Evolutionary conservation across 805 yeast species (phyloP).

Genomic region (Metschnikowia rubicola): DNA sequence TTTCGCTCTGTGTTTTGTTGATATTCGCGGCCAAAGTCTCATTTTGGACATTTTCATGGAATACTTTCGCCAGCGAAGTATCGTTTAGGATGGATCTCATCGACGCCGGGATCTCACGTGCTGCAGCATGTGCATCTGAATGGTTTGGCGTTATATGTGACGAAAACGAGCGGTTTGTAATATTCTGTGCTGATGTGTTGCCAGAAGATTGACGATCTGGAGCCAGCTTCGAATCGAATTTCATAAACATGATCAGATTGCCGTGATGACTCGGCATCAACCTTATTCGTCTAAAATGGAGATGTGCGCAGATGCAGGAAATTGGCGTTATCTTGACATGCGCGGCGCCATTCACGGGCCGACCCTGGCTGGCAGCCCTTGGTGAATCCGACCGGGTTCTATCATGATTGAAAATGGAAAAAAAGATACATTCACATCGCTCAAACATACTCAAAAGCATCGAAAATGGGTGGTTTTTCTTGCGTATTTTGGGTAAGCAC

Average conservation of each 20-base stretch:
- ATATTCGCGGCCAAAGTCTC: no score
- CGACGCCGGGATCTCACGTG: not conserved
- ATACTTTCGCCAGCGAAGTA: not conserved
- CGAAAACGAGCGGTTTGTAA: no score
- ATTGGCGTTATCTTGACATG: not conserved
- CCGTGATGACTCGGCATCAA: not conserved
- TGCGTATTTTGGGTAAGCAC: no score
- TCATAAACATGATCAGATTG: conserved; percentile 1
- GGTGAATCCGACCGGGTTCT: no score
- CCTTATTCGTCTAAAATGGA: not conserved
- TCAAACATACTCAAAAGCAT: no score
- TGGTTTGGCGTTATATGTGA: no score
- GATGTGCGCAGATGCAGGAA: conserved; percentile 1
- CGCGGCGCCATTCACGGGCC: not conserved
- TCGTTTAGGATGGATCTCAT: not conserved
- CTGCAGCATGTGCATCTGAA: not conserved
- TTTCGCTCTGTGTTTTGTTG: no score
- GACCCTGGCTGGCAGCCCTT: not conserved
- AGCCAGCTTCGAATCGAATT: conserved; percentile 2
- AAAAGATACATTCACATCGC: no score
- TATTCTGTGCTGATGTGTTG: not conserved
- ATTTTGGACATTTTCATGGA: no score
- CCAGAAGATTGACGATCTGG: not conserved
- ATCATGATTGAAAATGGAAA: no score
- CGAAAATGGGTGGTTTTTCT: no score